phyloP scores from a whole-genome alignment of 2,329 filamentous ascomycete genomes.

The Stromatinia cepivora region DNA sequence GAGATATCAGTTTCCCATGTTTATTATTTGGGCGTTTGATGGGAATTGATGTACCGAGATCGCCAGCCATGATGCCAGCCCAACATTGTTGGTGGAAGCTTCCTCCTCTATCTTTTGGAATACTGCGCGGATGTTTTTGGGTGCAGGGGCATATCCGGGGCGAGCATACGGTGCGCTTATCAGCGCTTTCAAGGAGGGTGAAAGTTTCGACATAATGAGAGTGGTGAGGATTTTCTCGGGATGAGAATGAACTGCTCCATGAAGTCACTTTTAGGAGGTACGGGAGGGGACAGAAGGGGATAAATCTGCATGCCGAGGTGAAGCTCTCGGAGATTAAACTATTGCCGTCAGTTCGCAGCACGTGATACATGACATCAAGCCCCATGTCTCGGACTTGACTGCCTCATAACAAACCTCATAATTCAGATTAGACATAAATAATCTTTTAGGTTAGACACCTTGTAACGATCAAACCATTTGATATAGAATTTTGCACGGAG shows the following conservation, averaged over 20 bases:
- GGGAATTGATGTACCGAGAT: constrained; percentile 53
- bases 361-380: not conserved
- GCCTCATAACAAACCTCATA: too few relatives aligned
- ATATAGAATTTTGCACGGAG: not conserved
- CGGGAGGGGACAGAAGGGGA: not conserved
- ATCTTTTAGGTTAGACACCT: not conserved
- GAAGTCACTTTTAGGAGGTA: not conserved
- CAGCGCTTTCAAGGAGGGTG: constrained; percentile 68
- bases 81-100: constrained; percentile 62
- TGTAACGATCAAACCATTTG: not conserved
- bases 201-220: constrained; percentile 68
- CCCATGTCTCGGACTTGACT: too few relatives aligned
- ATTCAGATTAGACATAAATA: too few relatives aligned
- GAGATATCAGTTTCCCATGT: constrained; percentile 1
- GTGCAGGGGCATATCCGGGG: constrained; percentile 64
- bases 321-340: constrained; percentile 5
- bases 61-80: constrained; percentile 64
- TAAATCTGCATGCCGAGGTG: not conserved
- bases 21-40: not conserved
- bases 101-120: constrained; percentile 65
- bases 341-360: not conserved
- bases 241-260: constrained; percentile 7
- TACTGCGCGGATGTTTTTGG: constrained; percentile 61
- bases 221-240: not conserved
- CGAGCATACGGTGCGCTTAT: constrained; percentile 69